These are phyloP conservation scores for Cryptococcus sp. DNA, from an alignment of 1,284 basidiomycete species.

Conservation along the genomic window DNA sequence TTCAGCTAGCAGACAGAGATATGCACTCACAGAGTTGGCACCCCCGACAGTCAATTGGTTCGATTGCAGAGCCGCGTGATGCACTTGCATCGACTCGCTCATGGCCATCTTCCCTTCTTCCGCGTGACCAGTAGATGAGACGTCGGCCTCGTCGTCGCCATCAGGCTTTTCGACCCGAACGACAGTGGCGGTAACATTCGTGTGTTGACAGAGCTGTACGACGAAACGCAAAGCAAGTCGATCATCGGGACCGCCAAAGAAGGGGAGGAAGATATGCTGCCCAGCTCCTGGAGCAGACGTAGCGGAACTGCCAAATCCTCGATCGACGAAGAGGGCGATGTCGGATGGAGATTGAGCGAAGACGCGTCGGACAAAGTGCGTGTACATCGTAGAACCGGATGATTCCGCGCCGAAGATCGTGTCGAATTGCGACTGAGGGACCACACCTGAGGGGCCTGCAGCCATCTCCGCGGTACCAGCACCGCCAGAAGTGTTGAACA, in stretches of 20 bases:
- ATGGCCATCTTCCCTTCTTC: slow-evolving; percentile 28
- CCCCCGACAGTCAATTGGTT: slow-evolving; percentile 49
- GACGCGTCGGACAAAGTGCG: slow-evolving; percentile 76
- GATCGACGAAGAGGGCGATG: slow-evolving; percentile 80
- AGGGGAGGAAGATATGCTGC: slow-evolving; percentile 78
- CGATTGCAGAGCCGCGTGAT: slow-evolving; percentile 46
- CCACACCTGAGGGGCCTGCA: slow-evolving; percentile 5
- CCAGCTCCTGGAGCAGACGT: slow-evolving; percentile 41
- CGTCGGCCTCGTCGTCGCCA: slow-evolving; percentile 52
- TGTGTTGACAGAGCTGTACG: slow-evolving; percentile 68
- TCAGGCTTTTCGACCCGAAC: slow-evolving; percentile 60
- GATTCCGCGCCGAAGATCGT: slow-evolving; percentile 46
- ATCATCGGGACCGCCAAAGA: slow-evolving; percentile 92
- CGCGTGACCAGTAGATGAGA: slow-evolving; percentile 13
- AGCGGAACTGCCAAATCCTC: slow-evolving; percentile 56
- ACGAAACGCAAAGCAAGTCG: slow-evolving; percentile 76
- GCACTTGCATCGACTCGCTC: slow-evolving; percentile 37
- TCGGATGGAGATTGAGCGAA: slow-evolving; percentile 66
- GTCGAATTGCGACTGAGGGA: slow-evolving; percentile 38
- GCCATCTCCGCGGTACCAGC: slow-evolving; percentile 16
- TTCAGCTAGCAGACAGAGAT: neutral
- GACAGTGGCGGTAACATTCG: slow-evolving; percentile 71
- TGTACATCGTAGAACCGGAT: slow-evolving; percentile 59
- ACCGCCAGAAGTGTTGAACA: slow-evolving; percentile 43
- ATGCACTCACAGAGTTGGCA: slow-evolving; percentile 27